Conservation (phyloP, 2,329 filamentous ascomycete species). For the Neoascochyta sp. region DNA sequence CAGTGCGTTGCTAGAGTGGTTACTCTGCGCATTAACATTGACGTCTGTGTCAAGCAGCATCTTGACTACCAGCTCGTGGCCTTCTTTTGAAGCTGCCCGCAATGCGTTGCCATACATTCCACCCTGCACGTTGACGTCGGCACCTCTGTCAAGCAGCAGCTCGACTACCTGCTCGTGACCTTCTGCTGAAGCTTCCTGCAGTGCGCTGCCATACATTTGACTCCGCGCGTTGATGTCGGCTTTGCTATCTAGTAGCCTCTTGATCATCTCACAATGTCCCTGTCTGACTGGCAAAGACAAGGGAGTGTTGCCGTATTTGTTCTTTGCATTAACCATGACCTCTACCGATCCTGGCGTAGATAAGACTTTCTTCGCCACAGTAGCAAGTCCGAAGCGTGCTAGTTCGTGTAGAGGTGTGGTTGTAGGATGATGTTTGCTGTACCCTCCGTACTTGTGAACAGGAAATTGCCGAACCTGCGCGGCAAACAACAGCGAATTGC, state of each 20-base stretch:
- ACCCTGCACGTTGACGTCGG: constrained; percentile 3
- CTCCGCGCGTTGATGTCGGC: constrained; percentile 5
- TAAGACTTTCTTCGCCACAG: constrained; percentile 3
- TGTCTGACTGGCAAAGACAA: constrained; percentile 5
- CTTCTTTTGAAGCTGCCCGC: constrained; percentile 1
- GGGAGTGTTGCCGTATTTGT: constrained; percentile 2
- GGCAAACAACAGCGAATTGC: constrained; percentile 3
- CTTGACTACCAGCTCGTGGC: constrained; percentile 2
- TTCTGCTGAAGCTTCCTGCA: constrained; percentile 1
- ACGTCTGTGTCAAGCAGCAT: constrained; percentile 2
- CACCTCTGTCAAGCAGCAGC: too few species aligned
- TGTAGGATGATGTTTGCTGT: constrained; percentile 2
- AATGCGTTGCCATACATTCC: constrained; percentile 2
- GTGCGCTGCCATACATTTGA: not conserved
- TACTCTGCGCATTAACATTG: constrained; percentile 1
- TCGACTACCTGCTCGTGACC: not conserved
- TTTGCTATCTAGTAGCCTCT: constrained; percentile 9
- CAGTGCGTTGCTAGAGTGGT: constrained; percentile 1
- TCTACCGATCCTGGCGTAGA: not conserved
- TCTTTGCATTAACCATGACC: constrained; percentile 1
- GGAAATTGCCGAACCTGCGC: constrained; percentile 3
- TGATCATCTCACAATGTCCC: constrained; percentile 5
- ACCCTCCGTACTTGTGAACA: not conserved
- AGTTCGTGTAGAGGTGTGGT: constrained; percentile 3
- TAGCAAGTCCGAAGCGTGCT: constrained; percentile 7